phyloP scores from a whole-genome alignment of 108 stramenopile genomes.

The Fragilaria crotonensis region DNA sequence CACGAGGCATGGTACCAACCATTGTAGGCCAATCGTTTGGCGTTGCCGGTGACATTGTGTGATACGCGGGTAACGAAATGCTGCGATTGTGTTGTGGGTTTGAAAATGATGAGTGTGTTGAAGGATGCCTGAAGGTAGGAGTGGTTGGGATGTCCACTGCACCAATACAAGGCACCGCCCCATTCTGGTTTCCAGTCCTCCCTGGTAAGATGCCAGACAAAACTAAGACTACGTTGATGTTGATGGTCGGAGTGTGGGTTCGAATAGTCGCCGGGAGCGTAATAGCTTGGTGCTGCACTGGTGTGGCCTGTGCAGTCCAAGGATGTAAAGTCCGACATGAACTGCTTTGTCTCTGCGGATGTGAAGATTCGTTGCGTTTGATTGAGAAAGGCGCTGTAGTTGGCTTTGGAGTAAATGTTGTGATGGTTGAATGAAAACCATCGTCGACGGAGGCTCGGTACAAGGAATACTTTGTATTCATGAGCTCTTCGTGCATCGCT shows the following conservation, averaged over 20 bases:
- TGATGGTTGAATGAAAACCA: neutral
- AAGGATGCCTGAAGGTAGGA: neutral
- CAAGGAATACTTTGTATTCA: neutral
- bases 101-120: neutral
- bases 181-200: neutral
- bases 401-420: neutral
- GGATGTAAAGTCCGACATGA: neutral
- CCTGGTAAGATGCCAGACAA: neutral
- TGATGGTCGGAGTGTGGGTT: neutral
- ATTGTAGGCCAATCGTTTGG: neutral
- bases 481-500: neutral
- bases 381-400: neutral
- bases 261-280: neutral
- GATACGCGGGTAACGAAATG: neutral
- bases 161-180: slow-evolving; percentile 1
- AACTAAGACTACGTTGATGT: neutral
- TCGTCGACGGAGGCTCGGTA: neutral
- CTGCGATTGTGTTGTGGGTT: neutral
- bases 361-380: neutral
- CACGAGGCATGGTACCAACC: neutral
- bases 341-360: neutral
- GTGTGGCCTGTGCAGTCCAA: neutral
- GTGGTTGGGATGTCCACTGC: neutral
- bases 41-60: neutral
- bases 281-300: neutral